Percentiles rank a stretch among this genome's conserved stretches.
These are phyloP conservation scores for Cryptosporidium baileyi DNA, from an alignment of 169 alveolate genomes.

Conservation along the genomic window DNA sequence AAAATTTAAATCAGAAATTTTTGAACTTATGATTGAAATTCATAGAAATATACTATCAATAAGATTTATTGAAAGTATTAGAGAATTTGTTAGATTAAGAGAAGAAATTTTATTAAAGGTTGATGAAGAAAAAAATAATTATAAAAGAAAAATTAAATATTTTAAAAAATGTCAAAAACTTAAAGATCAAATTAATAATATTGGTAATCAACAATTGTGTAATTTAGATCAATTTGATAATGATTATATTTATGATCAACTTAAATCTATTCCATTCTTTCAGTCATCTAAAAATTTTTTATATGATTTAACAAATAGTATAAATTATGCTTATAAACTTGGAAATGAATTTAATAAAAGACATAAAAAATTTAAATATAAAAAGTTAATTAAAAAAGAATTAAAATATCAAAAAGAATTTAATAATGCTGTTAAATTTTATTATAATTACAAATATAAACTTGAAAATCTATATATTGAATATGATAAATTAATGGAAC, in stretches of 20 bases:
- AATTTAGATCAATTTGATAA: no score
- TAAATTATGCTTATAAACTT: not conserved
- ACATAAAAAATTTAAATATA: not conserved
- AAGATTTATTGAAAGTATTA: conserved; percentile 1
- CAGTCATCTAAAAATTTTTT: not conserved
- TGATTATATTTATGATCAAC: not conserved
- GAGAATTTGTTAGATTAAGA: conserved; percentile 30
- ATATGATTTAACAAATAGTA: not conserved
- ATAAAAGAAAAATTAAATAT: not conserved
- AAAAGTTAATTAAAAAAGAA: conserved; percentile 1
- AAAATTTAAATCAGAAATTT: not conserved
- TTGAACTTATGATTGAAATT: not conserved
- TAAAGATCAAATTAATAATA: not conserved
- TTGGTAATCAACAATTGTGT: no score
- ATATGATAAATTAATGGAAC: conserved; percentile 36
- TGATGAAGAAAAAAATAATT: not conserved
- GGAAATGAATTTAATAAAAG: not conserved
- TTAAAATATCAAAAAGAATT: not conserved
- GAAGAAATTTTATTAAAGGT: not conserved
- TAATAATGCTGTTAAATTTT: not conserved
- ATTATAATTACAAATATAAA: not conserved
- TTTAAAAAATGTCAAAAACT: not conserved
- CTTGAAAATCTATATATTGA: not conserved
- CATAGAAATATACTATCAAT: conserved; percentile 6
- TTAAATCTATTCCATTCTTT: conserved; percentile 23